These are phyloP conservation scores for Coemansia pectinata DNA, from an alignment of 192 early-diverging fungal species.

Conservation along the genomic window DNA sequence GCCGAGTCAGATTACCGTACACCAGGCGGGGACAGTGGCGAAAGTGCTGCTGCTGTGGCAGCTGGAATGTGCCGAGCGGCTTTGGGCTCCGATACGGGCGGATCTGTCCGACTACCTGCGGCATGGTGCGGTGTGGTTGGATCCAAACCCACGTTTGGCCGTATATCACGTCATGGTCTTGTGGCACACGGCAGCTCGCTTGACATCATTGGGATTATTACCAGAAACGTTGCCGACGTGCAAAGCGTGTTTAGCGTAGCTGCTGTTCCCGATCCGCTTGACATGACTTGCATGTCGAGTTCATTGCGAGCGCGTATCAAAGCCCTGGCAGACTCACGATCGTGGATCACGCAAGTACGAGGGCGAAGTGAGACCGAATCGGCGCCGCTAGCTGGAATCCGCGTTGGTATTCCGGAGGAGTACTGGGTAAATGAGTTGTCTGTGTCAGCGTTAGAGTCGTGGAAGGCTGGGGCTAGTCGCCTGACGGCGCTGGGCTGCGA, in stretches of 20 bases:
- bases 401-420: conserved; percentile 68
- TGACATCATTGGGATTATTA: conserved; percentile 85
- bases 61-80: conserved; percentile 77
- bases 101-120: conserved; percentile 90
- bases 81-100: conserved; percentile 93
- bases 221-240: conserved; percentile 62
- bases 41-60: conserved; percentile 88
- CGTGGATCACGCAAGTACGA: conserved; percentile 5
- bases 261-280: conserved; percentile 26
- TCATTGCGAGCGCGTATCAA: conserved; percentile 41
- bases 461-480: conserved; percentile 59
- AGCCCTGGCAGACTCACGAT: not conserved
- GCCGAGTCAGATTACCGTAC: not conserved
- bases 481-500: conserved; percentile 66
- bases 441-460: conserved; percentile 54
- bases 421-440: conserved; percentile 78
- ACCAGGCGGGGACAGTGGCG: conserved; percentile 91
- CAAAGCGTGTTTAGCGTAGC: conserved; percentile 1
- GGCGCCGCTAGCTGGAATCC: conserved; percentile 50
- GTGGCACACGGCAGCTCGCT: conserved; percentile 85
- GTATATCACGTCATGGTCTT: conserved; percentile 80
- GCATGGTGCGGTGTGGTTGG: conserved; percentile 92
- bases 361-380: not conserved
- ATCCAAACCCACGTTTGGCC: conserved; percentile 92
- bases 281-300: conserved; percentile 61